A percentile compares a stretch with the other conserved stretches of the same genome.
Conservation (phyloP, 2,329 filamentous ascomycete genomes). For the Leptoxyphium fumago region DNA sequence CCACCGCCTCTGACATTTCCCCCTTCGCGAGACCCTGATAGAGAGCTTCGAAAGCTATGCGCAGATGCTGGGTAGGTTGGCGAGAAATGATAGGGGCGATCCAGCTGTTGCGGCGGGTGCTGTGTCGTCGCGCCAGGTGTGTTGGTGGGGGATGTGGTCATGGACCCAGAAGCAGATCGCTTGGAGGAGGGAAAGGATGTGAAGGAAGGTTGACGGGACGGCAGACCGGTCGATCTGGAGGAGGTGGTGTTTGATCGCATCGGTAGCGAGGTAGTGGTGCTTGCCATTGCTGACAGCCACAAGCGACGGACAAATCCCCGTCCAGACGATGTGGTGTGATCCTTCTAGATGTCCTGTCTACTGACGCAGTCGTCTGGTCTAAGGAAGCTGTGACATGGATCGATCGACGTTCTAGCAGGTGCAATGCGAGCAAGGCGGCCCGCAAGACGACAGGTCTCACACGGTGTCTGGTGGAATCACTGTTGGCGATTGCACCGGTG, state of each 20-base stretch:
- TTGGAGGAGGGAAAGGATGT: constrained; percentile 26
- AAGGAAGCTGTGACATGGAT: too few species aligned
- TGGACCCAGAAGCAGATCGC: constrained; percentile 8
- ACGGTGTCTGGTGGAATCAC: too few species aligned
- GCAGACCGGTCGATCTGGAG: constrained; percentile 6
- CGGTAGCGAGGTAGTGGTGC: constrained; percentile 18
- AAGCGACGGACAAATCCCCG: background rate
- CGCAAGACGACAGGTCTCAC: too few species aligned
- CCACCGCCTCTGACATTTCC: background rate
- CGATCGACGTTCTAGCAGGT: too few species aligned
- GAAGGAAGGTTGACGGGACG: constrained; percentile 25
- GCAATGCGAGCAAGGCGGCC: too few species aligned
- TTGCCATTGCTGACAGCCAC: background rate
- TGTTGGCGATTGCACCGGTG: too few species aligned
- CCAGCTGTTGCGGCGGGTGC: background rate
- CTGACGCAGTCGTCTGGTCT: too few species aligned
- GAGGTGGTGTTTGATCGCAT: constrained; percentile 13
- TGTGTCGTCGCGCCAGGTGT: background rate
- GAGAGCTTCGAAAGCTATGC: constrained; percentile 6
- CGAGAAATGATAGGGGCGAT: background rate
- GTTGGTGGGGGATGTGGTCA: background rate
- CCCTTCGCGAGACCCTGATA: background rate
- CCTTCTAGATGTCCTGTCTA: background rate
- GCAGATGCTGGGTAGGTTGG: background rate
- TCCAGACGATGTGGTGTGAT: background rate